Evolutionary conservation across 1,284 basidiomycete genomes (phyloP), one percentile per base, ranked within the genome.

Genomic region (Inonotus hispidus): DNA sequence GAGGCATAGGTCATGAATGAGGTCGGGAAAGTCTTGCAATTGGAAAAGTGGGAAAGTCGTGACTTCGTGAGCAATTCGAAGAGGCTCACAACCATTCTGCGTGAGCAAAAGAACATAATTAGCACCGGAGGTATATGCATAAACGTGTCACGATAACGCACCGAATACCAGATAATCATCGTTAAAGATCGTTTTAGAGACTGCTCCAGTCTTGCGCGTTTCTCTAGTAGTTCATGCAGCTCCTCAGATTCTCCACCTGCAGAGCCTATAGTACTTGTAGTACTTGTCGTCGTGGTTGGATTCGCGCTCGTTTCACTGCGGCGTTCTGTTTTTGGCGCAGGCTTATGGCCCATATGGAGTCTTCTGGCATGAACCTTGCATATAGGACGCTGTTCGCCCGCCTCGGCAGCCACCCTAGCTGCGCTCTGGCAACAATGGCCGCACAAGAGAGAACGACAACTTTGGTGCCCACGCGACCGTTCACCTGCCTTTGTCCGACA

Each of bases 131-230:
- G 29, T 37, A 52, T 11, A 52, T 23, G 32, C 41, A 46, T 13
- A 23, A 53, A 61, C 37, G 38, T 54, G 35, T 37, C 19, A 45
- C 29, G 11, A 29, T 27, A 8, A 65, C 73, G 67, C 63, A 83
- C 82, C 74, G 83, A 81, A 72, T 85, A 84, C 85, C 85, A 87
- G 61, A 87, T 81, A 47, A 87, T 79, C 60, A 87, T 76, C 1
- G 82, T 87, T 7, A 85, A 77, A 6, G 83, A 82, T 32, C 77
- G 53, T 54, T 65, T 65, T 14, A 60, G 47, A 8, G 63, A 57
- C 37, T 54, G 54, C 46, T 64, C 63, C 25, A 64, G 54, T 55
- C 43, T 54, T 19, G 59, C 54, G 19, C 59, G 59, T 50, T 61
- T 60, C 25, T 64, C 63, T 1, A 60, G 29, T 29, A 61, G 38